phyloP scores from a whole-genome alignment of 2,329 filamentous ascomycete genomes.

The Phialemoniopsis sp. region DNA sequence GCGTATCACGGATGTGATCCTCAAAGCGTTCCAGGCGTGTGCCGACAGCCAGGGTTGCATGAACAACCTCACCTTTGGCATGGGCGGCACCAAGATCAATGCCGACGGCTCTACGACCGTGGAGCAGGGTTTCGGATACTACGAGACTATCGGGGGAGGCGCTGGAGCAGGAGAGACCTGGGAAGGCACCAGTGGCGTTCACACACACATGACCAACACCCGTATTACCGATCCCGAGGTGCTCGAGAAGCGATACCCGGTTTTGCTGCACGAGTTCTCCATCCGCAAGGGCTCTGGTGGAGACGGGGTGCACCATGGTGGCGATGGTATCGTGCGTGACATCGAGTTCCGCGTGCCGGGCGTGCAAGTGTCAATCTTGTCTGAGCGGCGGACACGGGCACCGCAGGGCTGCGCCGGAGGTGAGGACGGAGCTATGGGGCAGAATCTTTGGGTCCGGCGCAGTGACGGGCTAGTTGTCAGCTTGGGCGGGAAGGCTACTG shows the following conservation, averaged over 20 bases:
- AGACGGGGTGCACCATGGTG: constrained; percentile 20
- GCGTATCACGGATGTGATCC: constrained; percentile 24
- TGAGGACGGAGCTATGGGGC: too few species aligned
- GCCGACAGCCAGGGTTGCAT: constrained; percentile 24
- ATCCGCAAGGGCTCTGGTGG: constrained; percentile 24
- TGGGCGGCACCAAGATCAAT: constrained; percentile 41
- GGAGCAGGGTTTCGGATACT: constrained; percentile 18
- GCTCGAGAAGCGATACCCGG: constrained; percentile 27
- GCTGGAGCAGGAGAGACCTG: constrained; percentile 23
- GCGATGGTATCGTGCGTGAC: constrained; percentile 26
- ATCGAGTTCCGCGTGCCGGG: constrained; percentile 26
- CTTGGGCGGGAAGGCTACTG: too few species aligned
- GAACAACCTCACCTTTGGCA: constrained; percentile 26
- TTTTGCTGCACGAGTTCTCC: constrained; percentile 22
- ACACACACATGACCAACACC: constrained; percentile 26
- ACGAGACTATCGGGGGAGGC: constrained; percentile 28
- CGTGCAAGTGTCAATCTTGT: constrained; percentile 27
- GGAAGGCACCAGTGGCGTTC: constrained; percentile 20
- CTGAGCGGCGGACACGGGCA: constrained; percentile 23
- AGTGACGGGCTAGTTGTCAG: background rate
- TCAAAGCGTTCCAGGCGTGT: constrained; percentile 19
- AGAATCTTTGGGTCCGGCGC: too few species aligned
- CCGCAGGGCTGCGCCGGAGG: too few species aligned
- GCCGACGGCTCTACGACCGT: constrained; percentile 13
- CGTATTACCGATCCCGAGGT: constrained; percentile 25